Evolutionary conservation across 805 yeast genomes (phyloP).

Genomic region (Candida montana): DNA sequence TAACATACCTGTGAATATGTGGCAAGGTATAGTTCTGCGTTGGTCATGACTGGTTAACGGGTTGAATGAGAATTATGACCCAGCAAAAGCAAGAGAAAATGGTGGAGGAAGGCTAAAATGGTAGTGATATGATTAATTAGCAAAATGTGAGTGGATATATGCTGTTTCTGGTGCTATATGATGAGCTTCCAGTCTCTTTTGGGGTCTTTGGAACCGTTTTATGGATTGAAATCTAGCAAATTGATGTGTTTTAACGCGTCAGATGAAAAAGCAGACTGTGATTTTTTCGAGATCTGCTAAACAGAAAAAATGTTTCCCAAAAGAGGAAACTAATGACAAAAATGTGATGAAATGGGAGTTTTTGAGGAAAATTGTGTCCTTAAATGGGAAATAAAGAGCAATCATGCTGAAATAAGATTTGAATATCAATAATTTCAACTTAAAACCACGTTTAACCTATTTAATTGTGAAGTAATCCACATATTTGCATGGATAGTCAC

Average conservation of each 20-base stretch:
- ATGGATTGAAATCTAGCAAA: neutral
- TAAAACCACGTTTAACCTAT: too few species aligned
- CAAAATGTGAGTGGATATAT: neutral
- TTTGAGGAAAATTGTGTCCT: too few species aligned
- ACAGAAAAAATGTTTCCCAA: neutral
- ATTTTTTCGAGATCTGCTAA: constrained; percentile 1
- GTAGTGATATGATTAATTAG: neutral
- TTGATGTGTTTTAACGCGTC: neutral
- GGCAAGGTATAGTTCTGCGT: constrained; percentile 17
- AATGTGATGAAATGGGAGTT: neutral
- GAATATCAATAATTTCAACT: too few species aligned
- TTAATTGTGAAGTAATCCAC: too few species aligned
- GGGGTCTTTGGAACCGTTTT: neutral
- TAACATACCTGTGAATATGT: constrained; percentile 24
- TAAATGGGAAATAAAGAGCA: too few species aligned
- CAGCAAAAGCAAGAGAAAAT: neutral
- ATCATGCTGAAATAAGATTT: too few species aligned
- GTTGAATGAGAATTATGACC: neutral
- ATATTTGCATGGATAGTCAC: too few species aligned
- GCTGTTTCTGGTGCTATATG: neutral
- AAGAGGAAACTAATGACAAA: constrained; percentile 2
- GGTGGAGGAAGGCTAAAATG: neutral
- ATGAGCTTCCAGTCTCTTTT: neutral
- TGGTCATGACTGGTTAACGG: neutral
- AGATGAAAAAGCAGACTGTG: neutral